phyloP scores from a whole-genome alignment of 1,284 basidiomycete species.

The Tylopilus orsonianus region DNA sequence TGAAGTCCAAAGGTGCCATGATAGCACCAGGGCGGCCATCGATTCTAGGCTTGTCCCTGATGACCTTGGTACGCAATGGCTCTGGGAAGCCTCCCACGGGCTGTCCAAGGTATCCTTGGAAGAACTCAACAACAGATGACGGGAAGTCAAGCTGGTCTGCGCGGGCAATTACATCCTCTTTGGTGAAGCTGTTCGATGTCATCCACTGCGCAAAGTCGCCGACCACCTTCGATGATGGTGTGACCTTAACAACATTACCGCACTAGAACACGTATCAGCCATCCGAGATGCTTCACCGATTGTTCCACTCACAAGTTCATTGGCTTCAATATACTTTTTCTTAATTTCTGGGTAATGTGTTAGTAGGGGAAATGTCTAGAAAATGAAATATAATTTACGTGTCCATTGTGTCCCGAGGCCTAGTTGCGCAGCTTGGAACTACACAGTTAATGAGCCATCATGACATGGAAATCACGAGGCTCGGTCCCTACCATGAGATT shows the following conservation, averaged over 20 bases:
- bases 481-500: conserved; percentile 76
- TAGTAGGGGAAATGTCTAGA: conserved; percentile 8
- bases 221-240: conserved; percentile 98
- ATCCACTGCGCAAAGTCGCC: conserved; percentile 99
- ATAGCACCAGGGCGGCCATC: conserved; percentile 90
- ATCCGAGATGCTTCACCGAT: conserved; percentile 10
- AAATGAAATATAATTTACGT: conserved; percentile 41
- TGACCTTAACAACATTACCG: conserved; percentile 99
- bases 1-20: conserved; percentile 91
- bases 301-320: conserved; percentile 69
- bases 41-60: conserved; percentile 92
- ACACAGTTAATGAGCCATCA: conserved; percentile 26
- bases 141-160: conserved; percentile 97
- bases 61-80: conserved; percentile 87
- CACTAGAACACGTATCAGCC: conserved; percentile 52
- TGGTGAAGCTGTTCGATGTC: conserved; percentile 91
- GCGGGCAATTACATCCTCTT: conserved; percentile 82
- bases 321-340: conserved; percentile 97
- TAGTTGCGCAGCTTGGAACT: conserved; percentile 99
- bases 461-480: conserved; percentile 9
- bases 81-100: conserved; percentile 99
- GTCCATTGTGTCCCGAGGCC: conserved; percentile 98
- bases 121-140: conserved; percentile 93
- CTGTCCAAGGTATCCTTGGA: conserved; percentile 97
- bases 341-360: conserved; percentile 75